Base-by-base conservation (phyloP, 1,284 basidiomycete genomes). In the Papiliotrema flavescens region DNA sequence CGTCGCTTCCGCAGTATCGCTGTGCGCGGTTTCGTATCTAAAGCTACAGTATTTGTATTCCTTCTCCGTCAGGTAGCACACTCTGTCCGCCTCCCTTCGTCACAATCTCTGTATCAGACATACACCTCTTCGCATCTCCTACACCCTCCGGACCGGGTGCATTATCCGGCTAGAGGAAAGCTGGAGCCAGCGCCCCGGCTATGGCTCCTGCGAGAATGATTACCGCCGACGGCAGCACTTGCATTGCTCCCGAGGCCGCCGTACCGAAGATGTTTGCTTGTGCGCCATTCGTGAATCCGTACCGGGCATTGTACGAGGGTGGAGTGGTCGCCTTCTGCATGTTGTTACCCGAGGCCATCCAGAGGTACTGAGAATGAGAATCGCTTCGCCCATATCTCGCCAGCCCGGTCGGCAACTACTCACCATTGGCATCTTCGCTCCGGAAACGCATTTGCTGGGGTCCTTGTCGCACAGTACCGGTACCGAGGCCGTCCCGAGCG, bases 281-380 rank as follows among this genome's bases (percentile, higher is more conserved):
- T 2, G 67, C 63, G 15, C 67, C 67, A 48, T 67, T 59, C 2
- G 24, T 24, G 55, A 65, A 69, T 2, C 67, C 66, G 56, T 62
- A 69, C 3, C 50, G 39, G 23, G 32, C 34, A 24, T 62, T 62
- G 53, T 69, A 69, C 47, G 54, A 60, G 7, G 64, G 67, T 2
- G 62, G 62, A 15, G 54, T 54, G 40, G 39, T 49, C 15, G 32
- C 5, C 11, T 56, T 45, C 51, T 67, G 84, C 59, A 86, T 85
- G 66, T 86, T 84, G 64, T 84, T 76, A 1, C 64, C 64, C 59
- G 55, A 57, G 15, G 43, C 53, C 53, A 60, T 61, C 2, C 59
- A 20, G 47, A 62, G 56, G 17, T 19, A 23, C 36, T 49, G 47
- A 5, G 28, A 5, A 11, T 32, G 6, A 32, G 28, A 32, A 11